Percentiles rank a stretch among this genome's conserved stretches.
Evolutionary conservation across 1,139 yeast genomes (phyloP).

Genomic region (Taphrina sp.): DNA sequence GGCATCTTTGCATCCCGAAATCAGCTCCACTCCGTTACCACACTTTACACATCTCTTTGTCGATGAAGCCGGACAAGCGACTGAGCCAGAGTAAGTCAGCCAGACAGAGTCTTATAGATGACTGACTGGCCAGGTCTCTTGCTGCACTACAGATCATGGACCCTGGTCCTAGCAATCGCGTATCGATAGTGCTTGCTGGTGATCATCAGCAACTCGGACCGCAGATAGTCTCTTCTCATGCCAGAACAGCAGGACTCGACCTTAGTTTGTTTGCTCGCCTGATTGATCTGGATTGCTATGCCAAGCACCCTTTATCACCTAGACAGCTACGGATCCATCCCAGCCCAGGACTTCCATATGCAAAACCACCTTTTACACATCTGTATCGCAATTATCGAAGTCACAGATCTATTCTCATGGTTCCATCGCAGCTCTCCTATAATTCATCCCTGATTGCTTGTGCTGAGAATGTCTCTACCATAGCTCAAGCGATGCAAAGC

Average conservation of each 20-base stretch:
- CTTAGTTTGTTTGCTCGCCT: slow-evolving; percentile 37
- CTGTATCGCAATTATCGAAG: slow-evolving; percentile 37
- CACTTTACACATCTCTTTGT: slow-evolving; percentile 37
- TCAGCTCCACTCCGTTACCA: slow-evolving; percentile 7
- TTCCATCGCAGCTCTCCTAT: slow-evolving; percentile 37
- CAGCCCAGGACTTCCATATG: slow-evolving; percentile 31
- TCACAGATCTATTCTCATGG: slow-evolving; percentile 37
- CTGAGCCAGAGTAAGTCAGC: slow-evolving; percentile 33
- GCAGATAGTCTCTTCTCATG: slow-evolving; percentile 33
- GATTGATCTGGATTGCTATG: slow-evolving; percentile 32
- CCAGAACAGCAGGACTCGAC: slow-evolving; percentile 31
- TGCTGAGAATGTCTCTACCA: slow-evolving; percentile 33
- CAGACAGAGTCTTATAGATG: no score
- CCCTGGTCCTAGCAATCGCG: slow-evolving; percentile 30
- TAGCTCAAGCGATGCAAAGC: slow-evolving; percentile 26
- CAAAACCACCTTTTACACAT: slow-evolving; percentile 36
- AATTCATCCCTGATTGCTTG: slow-evolving; percentile 36
- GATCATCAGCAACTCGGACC: slow-evolving; percentile 38
- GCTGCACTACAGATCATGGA: slow-evolving; percentile 33
- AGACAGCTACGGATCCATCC: slow-evolving; percentile 22
- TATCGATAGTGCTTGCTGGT: slow-evolving; percentile 37
- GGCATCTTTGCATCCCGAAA: slow-evolving; percentile 15
- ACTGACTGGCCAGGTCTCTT: background rate
- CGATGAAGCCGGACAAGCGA: slow-evolving; percentile 39
- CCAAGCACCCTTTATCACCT: slow-evolving; percentile 37